Base-by-base conservation (phyloP, 2,329 filamentous ascomycete genomes). In the Sporothrix variecibatus region DNA sequence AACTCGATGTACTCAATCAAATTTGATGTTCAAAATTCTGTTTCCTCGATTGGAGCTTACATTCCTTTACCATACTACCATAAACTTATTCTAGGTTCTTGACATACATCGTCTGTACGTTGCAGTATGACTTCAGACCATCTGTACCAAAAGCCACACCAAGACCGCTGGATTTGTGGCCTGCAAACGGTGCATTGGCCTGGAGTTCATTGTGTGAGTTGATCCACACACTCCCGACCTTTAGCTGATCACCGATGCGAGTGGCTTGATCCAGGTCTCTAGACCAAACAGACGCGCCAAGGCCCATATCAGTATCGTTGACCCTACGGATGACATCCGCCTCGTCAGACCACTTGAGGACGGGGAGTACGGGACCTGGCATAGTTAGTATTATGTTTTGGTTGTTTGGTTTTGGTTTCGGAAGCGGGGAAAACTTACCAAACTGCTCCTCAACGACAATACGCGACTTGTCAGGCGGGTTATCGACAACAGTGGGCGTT, bases 341-440 rank as follows among this genome's bases (percentile, higher is more conserved):
- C 58, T 62, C 58, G 58, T 62, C 58, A 26, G 58, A 62, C 58
- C 58, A 62, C 58, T 62, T 62, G 26, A 62, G 58, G 28, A 62
- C 58, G 15, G 58, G 58, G 58, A 62, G 34, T 12, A 62, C 28
- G 31, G 58, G 58, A 1, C 58, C 43, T 49, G 15, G 15, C 3
- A 12, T 2, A 2, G 43, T 49, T 15, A 49, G 43, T 49, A 49
- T 20, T 49, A 49, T 15, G 6, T 43, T 15, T 43, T 43, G 9
- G 2, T 43, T 15, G 40, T 34, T 34, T 34, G 34, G 34, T 34
- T 34, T 34, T 34, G 34, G 1, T 34, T 34, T 34, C 8, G 34
- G 34, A 34, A 34, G 6, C 1, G 40, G 4, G 40, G 40, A 5
- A 43, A 7, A 20, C 43, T 49, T 17, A 49, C 43, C 58, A 62